These are phyloP conservation scores for Thymus mandschuricus DNA, from an alignment of 257 asterid species.

Conservation along the genomic window DNA sequence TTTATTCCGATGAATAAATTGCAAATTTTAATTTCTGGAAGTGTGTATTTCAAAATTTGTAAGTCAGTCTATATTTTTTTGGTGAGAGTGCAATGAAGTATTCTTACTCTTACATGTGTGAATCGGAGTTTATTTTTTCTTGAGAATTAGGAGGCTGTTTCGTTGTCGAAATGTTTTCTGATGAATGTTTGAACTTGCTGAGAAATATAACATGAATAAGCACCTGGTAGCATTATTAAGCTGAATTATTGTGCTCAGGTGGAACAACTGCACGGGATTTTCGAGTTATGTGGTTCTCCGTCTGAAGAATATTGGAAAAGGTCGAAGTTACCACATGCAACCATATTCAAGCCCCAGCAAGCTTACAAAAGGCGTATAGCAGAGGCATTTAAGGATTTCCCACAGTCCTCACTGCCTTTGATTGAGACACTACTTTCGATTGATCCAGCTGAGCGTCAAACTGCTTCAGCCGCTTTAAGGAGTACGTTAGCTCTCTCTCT, in stretches of 20 bases:
- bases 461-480: slow-evolving; percentile 55
- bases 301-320: slow-evolving; percentile 62
- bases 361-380: slow-evolving; percentile 51
- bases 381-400: slow-evolving; percentile 53
- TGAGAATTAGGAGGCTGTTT: not conserved
- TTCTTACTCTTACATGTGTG: not conserved
- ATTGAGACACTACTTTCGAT: slow-evolving; percentile 53
- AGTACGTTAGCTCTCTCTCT: slow-evolving; percentile 39
- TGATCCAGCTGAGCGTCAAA: slow-evolving; percentile 56
- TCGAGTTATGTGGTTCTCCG: slow-evolving; percentile 72
- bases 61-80: not conserved
- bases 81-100: not conserved
- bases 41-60: not conserved
- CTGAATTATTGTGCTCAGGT: slow-evolving; percentile 42
- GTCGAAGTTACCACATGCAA: slow-evolving; percentile 48
- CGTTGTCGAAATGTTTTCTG: not conserved
- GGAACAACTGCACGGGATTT: slow-evolving; percentile 66
- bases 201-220: not conserved
- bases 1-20: not conserved
- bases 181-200: not conserved
- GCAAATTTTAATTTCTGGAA: not conserved
- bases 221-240: not conserved
- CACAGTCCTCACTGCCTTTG: slow-evolving; percentile 46
- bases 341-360: slow-evolving; percentile 52
- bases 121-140: not conserved